Conservation (phyloP, 108 stramenopile species). For the Fragilariopsis cylindrus region DNA sequence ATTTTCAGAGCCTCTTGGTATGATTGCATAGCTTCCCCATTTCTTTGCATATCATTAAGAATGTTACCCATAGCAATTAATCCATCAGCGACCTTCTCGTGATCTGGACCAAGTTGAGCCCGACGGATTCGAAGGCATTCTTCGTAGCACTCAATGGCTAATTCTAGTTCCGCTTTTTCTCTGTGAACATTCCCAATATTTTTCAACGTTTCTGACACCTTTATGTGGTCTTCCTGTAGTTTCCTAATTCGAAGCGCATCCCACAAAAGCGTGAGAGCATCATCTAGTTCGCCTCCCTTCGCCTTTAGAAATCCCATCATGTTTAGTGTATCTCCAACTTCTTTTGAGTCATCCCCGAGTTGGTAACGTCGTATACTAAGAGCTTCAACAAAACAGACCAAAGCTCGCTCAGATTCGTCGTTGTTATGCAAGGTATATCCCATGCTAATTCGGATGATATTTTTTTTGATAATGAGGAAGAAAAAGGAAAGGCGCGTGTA, state of each 20-base stretch:
- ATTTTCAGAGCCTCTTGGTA: constrained; percentile 65
- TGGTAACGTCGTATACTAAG: constrained; percentile 59
- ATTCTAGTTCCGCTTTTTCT: constrained; percentile 55
- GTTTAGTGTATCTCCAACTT: constrained; percentile 77
- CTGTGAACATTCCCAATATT: constrained; percentile 79
- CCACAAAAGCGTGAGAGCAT: constrained; percentile 52
- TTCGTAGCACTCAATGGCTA: constrained; percentile 70
- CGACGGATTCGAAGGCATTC: constrained; percentile 65
- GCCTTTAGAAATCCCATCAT: constrained; percentile 77
- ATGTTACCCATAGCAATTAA: constrained; percentile 71
- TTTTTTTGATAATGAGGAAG: not conserved
- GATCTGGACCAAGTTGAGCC: constrained; percentile 56
- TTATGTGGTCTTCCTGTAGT: constrained; percentile 54
- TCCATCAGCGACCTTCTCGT: constrained; percentile 68
- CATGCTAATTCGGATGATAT: constrained; percentile 43
- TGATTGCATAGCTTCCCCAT: constrained; percentile 55
- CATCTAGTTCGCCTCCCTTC: constrained; percentile 56
- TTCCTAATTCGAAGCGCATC: constrained; percentile 73
- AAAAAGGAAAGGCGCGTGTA: not conserved
- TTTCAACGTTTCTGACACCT: constrained; percentile 78
- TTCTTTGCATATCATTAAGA: constrained; percentile 51
- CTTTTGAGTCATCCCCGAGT: constrained; percentile 56
- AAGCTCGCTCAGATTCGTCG: constrained; percentile 53
- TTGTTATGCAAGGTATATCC: constrained; percentile 67
- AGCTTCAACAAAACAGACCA: constrained; percentile 64